phyloP scores from a whole-genome alignment of 495 filamentous ascomycete genomes.

The Aspergillus mulundensis region DNA sequence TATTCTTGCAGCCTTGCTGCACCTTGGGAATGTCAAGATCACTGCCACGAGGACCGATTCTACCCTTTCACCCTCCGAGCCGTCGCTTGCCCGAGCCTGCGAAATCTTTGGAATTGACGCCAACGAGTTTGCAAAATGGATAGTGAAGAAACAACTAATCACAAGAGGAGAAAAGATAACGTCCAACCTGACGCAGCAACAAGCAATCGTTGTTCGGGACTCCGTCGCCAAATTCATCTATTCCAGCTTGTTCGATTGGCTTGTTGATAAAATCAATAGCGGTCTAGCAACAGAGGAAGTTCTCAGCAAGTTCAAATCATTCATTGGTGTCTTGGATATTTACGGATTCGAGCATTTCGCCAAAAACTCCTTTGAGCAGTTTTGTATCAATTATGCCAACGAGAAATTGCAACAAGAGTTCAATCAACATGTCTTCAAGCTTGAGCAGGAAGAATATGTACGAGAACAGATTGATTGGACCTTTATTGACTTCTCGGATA shows the following conservation, averaged over 20 bases:
- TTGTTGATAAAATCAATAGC: slow-evolving; percentile 90
- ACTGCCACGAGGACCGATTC: slow-evolving; percentile 85
- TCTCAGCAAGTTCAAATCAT: slow-evolving; percentile 74
- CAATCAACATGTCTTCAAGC: slow-evolving; percentile 99
- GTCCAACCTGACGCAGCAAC: slow-evolving; percentile 90
- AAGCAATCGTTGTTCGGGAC: slow-evolving; percentile 91
- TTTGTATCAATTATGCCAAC: slow-evolving; percentile 99
- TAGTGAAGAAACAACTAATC: slow-evolving; percentile 96
- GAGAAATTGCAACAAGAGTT: slow-evolving; percentile 99
- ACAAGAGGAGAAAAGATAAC: slow-evolving; percentile 97
- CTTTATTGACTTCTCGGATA: slow-evolving; percentile 99
- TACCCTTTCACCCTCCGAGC: slow-evolving; percentile 72
- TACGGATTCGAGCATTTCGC: slow-evolving; percentile 99
- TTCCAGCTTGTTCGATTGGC: slow-evolving; percentile 97
- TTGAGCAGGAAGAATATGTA: slow-evolving; percentile 98
- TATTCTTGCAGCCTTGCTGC: slow-evolving; percentile 84
- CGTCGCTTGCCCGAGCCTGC: slow-evolving; percentile 76
- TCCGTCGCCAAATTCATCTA: slow-evolving; percentile 99
- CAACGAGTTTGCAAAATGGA: slow-evolving; percentile 94
- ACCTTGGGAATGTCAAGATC: slow-evolving; percentile 95
- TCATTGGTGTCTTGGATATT: slow-evolving; percentile 99
- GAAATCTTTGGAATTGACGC: slow-evolving; percentile 83
- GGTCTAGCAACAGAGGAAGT: slow-evolving; percentile 89
- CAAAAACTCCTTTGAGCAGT: slow-evolving; percentile 99
- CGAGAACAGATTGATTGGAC: slow-evolving; percentile 98